Evolutionary conservation across 2,329 filamentous ascomycete species (phyloP), one percentile per base, ranked within the genome.

Genomic region (Ophiostoma sp.): DNA sequence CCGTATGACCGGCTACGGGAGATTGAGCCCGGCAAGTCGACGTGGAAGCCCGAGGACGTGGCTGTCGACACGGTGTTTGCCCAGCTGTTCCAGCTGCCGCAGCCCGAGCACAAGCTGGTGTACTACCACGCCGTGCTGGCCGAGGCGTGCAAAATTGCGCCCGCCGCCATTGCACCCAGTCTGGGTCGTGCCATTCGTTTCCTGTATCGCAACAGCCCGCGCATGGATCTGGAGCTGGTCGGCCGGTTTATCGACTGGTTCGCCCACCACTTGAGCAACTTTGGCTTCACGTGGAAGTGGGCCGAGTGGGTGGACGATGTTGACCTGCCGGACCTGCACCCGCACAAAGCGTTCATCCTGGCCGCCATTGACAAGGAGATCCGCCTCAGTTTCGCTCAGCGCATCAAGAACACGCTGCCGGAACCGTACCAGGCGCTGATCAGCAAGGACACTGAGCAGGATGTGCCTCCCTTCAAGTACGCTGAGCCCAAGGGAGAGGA

Each of bases 271-370:
- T 84, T 99, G 77, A 98, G 95, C 84, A 99, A 99, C 84, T 99
- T 99, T 80, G 96, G 97, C 71, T 99, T 98, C 81, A 96, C 96
- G 11, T 99, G 96, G 96, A 98, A 98, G 83, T 99, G 96, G 96
- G 91, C 92, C 19, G 96, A 99, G 83, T 99, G 96, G 96, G 88
- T 93, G 66, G 93, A 95, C 19, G 94, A 98, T 80, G 90, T 97
- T 19, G 87, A 90, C 59, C 87, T 97, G 33, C 88, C 93, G 0
- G 86, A 91, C 74, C 84, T 96, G 45, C 90, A 97, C 80, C 95
- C 96, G 0, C 92, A 91, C 83, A 98, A 98, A 83, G 93, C 95
- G 42, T 98, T 99, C 82, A 96, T 99, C 76, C 86, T 91, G 71
- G 95, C 94, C 25, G 92, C 94, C 3, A 84, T 99, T 74, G 96